phyloP scores from a whole-genome alignment of 805 yeast genomes.

The Komagataella populi region DNA sequence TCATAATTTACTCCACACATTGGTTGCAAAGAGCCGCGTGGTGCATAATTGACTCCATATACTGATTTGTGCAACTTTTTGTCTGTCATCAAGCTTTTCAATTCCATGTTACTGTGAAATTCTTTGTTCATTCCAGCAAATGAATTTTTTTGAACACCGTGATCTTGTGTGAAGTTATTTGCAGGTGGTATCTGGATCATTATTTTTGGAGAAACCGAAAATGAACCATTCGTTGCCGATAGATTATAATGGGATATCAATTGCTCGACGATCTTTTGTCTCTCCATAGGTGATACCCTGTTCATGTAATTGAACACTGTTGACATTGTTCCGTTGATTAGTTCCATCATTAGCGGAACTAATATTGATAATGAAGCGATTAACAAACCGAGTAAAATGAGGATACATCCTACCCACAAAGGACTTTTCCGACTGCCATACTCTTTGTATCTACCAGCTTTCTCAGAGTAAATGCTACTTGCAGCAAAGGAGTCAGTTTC shows the following conservation, averaged over 20 bases:
- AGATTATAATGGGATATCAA: neutral
- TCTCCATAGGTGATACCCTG: neutral
- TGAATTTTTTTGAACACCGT: slow-evolving; percentile 8
- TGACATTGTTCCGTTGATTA: neutral
- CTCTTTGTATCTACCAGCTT: neutral
- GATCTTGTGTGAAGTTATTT: neutral
- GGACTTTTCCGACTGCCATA: neutral
- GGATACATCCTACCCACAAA: neutral
- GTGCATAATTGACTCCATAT: slow-evolving; percentile 50
- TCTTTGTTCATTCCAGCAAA: slow-evolving; percentile 18
- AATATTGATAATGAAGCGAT: neutral
- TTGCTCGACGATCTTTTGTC: neutral
- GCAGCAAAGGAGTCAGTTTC: neutral
- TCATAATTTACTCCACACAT: slow-evolving; percentile 32
- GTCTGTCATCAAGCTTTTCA: slow-evolving; percentile 22
- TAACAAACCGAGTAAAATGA: neutral
- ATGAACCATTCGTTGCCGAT: neutral
- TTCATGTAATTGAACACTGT: neutral
- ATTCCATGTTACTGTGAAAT: slow-evolving; percentile 20
- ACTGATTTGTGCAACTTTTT: slow-evolving; percentile 22
- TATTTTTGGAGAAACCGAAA: neutral
- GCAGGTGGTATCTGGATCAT: neutral
- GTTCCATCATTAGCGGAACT: neutral
- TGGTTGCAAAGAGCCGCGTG: slow-evolving; percentile 28
- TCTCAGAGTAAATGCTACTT: neutral